Evolutionary conservation across 768 basidiomycete genomes (phyloP).

Genomic region (Dendrothele bispora): DNA sequence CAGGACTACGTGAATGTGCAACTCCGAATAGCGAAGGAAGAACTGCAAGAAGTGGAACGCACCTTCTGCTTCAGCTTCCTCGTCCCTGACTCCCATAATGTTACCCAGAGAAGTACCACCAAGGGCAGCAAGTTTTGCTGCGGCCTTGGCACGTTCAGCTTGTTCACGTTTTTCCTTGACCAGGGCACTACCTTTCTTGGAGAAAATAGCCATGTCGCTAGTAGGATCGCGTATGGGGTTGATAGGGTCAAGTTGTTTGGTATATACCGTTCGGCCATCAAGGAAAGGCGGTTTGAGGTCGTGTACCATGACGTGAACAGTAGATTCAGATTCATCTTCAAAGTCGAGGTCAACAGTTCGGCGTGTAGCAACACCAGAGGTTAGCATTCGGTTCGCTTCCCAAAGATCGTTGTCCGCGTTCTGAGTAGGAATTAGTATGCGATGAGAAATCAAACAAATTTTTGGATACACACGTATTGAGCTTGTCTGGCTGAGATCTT

Average conservation of each 20-base stretch:
- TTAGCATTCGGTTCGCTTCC: conserved; percentile 98
- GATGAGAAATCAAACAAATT: conserved; percentile 13
- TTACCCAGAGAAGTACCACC: conserved; percentile 96
- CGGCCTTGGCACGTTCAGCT: conserved; percentile 93
- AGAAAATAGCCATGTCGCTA: conserved; percentile 93
- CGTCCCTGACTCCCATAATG: conserved; percentile 95
- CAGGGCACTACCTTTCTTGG: conserved; percentile 93
- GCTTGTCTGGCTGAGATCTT: conserved; percentile 93
- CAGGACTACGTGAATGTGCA: conserved; percentile 70
- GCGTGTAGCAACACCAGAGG: conserved; percentile 90
- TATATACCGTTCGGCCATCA: conserved; percentile 94
- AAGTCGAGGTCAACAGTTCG: conserved; percentile 90
- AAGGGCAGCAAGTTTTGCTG: conserved; percentile 89
- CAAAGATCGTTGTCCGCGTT: conserved; percentile 98
- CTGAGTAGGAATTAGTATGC: conserved; percentile 44
- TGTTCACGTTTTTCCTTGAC: conserved; percentile 97
- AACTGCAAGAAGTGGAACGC: conserved; percentile 33
- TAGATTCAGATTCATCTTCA: conserved; percentile 94
- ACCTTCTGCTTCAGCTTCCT: conserved; percentile 92
- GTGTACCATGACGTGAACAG: conserved; percentile 97
- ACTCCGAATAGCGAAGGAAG: conserved; percentile 40
- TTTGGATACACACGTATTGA: conserved; percentile 71
- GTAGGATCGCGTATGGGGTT: conserved; percentile 94
- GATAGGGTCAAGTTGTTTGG: conserved; percentile 95
- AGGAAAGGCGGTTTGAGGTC: conserved; percentile 97